Evolutionary conservation across 2,329 filamentous ascomycete genomes (phyloP).

Genomic region (Helotiales sp.): DNA sequence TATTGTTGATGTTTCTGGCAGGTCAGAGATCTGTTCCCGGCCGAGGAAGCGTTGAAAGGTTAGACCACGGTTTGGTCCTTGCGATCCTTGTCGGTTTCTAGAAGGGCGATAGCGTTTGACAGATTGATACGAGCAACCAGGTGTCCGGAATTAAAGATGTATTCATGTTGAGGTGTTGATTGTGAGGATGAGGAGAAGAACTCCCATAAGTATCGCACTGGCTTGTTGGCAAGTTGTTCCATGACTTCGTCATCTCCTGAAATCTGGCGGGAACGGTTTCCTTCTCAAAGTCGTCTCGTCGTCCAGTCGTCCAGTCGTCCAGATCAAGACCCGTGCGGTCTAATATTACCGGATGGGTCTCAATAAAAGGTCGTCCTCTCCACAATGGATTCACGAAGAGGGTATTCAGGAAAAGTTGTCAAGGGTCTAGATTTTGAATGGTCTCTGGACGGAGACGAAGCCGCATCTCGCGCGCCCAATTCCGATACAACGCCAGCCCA

Average conservation of each 20-base stretch:
- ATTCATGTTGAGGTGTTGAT: background rate
- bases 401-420: background rate
- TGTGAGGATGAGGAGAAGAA: background rate
- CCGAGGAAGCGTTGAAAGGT: background rate
- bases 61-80: slow-evolving; percentile 21
- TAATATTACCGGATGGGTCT: slow-evolving; percentile 12
- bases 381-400: background rate
- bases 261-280: background rate
- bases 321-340: background rate
- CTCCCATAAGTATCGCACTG: background rate
- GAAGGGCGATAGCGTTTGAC: slow-evolving; percentile 25
- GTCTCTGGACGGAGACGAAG: slow-evolving; percentile 11
- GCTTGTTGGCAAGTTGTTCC: background rate
- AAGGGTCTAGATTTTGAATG: background rate
- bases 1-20: slow-evolving; percentile 9
- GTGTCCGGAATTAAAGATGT: background rate
- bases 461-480: slow-evolving; percentile 28
- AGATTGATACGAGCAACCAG: slow-evolving; percentile 12
- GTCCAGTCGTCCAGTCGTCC: too few species aligned
- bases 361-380: slow-evolving; percentile 20
- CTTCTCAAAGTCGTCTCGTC: background rate
- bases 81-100: slow-evolving; percentile 23
- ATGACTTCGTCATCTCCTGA: background rate
- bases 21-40: slow-evolving; percentile 1
- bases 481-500: background rate